These are phyloP conservation scores for Naganishia albida DNA, from an alignment of 1,284 basidiomycete species.

Conservation along the genomic window DNA sequence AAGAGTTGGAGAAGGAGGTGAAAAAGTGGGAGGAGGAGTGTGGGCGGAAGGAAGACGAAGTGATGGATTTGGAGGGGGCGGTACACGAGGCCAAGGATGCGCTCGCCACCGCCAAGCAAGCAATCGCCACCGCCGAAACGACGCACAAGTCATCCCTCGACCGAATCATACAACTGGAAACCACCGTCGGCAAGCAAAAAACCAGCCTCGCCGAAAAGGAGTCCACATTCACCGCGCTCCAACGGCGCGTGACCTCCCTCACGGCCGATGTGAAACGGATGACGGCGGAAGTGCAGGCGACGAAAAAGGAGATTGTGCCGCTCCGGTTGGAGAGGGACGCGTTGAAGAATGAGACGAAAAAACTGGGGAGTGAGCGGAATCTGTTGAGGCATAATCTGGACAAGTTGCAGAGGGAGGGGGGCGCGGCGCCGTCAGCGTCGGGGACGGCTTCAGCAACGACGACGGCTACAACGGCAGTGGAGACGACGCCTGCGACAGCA, in stretches of 20 bases:
- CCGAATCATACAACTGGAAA: neutral
- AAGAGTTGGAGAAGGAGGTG: neutral
- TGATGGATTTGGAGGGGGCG: neutral
- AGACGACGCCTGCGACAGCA: neutral
- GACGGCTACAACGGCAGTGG: neutral
- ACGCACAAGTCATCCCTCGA: neutral
- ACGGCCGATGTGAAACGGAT: neutral
- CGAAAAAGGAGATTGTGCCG: conserved; percentile 13
- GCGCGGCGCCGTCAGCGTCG: neutral
- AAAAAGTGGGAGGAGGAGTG: neutral
- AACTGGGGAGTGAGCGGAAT: conserved; percentile 10
- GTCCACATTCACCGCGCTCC: neutral
- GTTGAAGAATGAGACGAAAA: conserved; percentile 10
- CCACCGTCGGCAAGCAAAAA: neutral
- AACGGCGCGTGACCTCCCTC: neutral
- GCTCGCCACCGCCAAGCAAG: too few relatives aligned
- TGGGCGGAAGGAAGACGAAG: neutral
- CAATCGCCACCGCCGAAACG: too few relatives aligned
- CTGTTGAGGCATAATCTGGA: conserved; percentile 11
- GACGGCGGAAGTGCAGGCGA: neutral
- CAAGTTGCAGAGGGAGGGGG: neutral
- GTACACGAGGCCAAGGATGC: too few relatives aligned
- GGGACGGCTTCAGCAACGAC: neutral
- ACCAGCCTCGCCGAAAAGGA: neutral
- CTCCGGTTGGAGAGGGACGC: conserved; percentile 8